These are phyloP conservation scores for Aspergillus uvarum DNA, from an alignment of 2,329 filamentous ascomycete genomes.

Conservation along the genomic window DNA sequence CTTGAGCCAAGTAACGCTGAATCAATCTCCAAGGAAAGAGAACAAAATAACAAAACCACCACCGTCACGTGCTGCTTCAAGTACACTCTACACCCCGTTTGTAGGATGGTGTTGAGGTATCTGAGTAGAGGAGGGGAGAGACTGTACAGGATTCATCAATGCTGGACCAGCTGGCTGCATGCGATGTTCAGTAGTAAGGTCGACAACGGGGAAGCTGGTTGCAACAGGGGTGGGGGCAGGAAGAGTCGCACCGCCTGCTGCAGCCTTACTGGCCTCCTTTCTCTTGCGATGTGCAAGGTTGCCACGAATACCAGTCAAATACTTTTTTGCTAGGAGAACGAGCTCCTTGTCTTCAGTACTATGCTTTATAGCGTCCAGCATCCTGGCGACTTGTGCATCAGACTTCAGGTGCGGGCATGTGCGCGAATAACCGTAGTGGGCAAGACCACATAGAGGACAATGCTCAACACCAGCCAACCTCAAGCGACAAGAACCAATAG, in stretches of 20 bases:
- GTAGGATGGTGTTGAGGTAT: neutral
- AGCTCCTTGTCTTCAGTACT: slow-evolving; percentile 57
- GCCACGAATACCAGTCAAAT: slow-evolving; percentile 58
- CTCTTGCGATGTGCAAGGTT: slow-evolving; percentile 55
- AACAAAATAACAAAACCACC: neutral
- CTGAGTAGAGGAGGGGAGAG: neutral
- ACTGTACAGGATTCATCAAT: neutral
- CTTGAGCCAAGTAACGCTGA: neutral
- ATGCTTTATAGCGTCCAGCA: slow-evolving; percentile 62
- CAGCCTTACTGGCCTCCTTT: slow-evolving; percentile 22
- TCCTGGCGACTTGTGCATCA: slow-evolving; percentile 62
- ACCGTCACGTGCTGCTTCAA: neutral
- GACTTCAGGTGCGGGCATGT: slow-evolving; percentile 64
- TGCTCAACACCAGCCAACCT: slow-evolving; percentile 59
- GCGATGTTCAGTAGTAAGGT: neutral
- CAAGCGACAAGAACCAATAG: slow-evolving; percentile 59
- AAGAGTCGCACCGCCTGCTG: slow-evolving; percentile 1
- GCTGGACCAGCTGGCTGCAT: neutral
- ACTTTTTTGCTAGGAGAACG: slow-evolving; percentile 56
- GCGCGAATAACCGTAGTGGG: slow-evolving; percentile 57
- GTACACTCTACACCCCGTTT: neutral
- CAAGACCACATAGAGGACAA: slow-evolving; percentile 64
- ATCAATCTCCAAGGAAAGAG: neutral
- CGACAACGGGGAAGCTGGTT: neutral
- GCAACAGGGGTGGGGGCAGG: neutral